Conservation (phyloP, 306 rosid species). For the Inga oerstediana region DNA sequence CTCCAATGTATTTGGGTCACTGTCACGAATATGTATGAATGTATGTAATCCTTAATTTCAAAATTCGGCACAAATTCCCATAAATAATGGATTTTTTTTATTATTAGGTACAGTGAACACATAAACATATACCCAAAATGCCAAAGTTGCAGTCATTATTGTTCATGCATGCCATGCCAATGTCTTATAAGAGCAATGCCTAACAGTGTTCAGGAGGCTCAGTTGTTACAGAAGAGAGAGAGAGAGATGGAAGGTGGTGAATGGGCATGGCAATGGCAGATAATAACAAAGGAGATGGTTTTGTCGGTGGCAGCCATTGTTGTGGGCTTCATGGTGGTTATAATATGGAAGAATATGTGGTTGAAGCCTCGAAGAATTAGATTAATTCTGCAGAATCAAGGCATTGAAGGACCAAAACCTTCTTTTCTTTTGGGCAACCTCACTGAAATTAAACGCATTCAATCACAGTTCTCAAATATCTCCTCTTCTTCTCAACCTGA, state of each 20-base stretch:
- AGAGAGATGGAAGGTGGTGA: neutral
- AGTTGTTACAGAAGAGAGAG: neutral
- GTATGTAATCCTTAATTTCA: too few relatives aligned
- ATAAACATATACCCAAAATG: neutral
- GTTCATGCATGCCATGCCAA: neutral
- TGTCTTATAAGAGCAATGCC: neutral
- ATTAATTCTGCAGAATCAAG: constrained; percentile 25
- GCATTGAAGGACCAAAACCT: constrained; percentile 42
- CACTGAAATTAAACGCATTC: constrained; percentile 23
- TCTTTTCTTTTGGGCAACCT: constrained; percentile 33
- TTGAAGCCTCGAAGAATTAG: constrained; percentile 28
- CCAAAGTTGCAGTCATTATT: neutral
- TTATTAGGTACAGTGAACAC: too few relatives aligned
- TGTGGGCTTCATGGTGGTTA: neutral
- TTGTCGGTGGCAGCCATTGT: neutral
- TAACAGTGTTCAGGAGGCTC: neutral
- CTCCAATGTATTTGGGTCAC: too few relatives aligned
- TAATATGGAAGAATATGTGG: constrained; percentile 6
- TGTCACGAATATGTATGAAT: too few relatives aligned
- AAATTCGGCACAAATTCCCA: neutral
- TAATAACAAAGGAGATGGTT: neutral
- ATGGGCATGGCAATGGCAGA: too few relatives aligned
- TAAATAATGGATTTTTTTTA: too few relatives aligned
- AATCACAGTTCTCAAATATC: neutral
- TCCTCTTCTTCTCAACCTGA: neutral